phyloP scores from a whole-genome alignment of 306 rosid genomes.

The Prinsepia uniflora region DNA sequence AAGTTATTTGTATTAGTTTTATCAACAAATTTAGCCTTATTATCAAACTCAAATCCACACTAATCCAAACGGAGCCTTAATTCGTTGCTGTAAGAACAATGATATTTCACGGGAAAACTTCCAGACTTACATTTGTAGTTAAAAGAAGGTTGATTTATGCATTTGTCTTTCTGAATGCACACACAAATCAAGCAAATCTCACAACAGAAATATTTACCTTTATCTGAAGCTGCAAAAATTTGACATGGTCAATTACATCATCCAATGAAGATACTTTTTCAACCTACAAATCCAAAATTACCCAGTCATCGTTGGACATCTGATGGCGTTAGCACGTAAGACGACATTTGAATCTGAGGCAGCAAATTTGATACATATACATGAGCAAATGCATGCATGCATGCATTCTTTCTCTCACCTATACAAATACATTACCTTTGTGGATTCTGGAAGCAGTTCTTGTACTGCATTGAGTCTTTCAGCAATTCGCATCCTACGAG shows the following conservation, averaged over 20 bases:
- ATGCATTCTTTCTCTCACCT: neutral
- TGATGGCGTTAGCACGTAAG: neutral
- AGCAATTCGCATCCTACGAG: slow-evolving; percentile 61
- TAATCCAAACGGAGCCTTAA: neutral
- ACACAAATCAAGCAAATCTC: slow-evolving; percentile 4
- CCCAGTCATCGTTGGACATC: slow-evolving; percentile 3
- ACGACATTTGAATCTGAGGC: neutral
- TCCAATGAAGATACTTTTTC: slow-evolving; percentile 59
- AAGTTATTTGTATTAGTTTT: no score
- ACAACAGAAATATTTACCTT: slow-evolving; percentile 46
- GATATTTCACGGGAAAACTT: neutral
- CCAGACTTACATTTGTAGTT: neutral
- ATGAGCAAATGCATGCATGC: neutral
- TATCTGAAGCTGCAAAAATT: slow-evolving; percentile 69
- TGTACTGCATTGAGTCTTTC: slow-evolving; percentile 61
- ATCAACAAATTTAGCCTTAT: no score
- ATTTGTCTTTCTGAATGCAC: neutral
- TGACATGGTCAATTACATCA: slow-evolving; percentile 76
- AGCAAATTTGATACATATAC: neutral
- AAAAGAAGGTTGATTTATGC: neutral
- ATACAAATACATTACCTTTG: slow-evolving; percentile 46
- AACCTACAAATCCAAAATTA: slow-evolving; percentile 48
- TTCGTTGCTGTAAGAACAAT: neutral
- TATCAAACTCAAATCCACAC: no score
- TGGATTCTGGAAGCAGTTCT: slow-evolving; percentile 62